Conservation (phyloP, 2,329 filamentous ascomycete species). For the Curvularia verruculosa region DNA sequence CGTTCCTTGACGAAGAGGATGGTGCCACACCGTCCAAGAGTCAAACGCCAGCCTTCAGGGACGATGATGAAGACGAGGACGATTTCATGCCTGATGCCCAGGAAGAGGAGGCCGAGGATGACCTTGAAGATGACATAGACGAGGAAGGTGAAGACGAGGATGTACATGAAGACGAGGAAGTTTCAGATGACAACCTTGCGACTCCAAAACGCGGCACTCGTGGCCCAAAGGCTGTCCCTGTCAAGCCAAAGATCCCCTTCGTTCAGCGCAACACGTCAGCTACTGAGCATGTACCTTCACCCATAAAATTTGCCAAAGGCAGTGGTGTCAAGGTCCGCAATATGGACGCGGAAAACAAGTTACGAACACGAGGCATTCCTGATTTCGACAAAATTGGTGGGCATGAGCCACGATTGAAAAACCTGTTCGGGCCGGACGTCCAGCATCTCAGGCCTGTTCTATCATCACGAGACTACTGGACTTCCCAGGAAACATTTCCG, state of each 20-base stretch:
- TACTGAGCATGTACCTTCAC: conserved; percentile 13
- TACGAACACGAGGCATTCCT: conserved; percentile 36
- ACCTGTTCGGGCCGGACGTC: conserved; percentile 58
- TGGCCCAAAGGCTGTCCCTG: conserved; percentile 14
- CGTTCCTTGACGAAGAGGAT: conserved; percentile 31
- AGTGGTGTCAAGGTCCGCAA: conserved; percentile 21
- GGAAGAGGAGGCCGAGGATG: conserved; percentile 35
- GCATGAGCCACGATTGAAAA: conserved; percentile 52
- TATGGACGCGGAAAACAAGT: conserved; percentile 18
- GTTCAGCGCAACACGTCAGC: conserved; percentile 10
- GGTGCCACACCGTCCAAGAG: conserved; percentile 14
- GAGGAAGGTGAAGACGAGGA: conserved; percentile 45
- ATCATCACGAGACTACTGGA: conserved; percentile 59
- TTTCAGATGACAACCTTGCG: conserved; percentile 22
- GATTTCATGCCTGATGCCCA: conserved; percentile 34
- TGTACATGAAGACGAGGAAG: conserved; percentile 21
- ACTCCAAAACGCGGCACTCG: conserved; percentile 11
- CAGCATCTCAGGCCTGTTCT: conserved; percentile 58
- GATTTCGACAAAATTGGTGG: conserved; percentile 42
- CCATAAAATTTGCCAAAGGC: conserved; percentile 22
- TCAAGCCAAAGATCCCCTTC: conserved; percentile 4
- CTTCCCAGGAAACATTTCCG: conserved; percentile 59
- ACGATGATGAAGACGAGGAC: conserved; percentile 32
- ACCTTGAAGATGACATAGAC: conserved; percentile 30
- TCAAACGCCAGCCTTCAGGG: conserved; percentile 14